These are phyloP conservation scores for Danielia reshetovae DNA, from an alignment of 805 yeast genomes.

Conservation along the genomic window DNA sequence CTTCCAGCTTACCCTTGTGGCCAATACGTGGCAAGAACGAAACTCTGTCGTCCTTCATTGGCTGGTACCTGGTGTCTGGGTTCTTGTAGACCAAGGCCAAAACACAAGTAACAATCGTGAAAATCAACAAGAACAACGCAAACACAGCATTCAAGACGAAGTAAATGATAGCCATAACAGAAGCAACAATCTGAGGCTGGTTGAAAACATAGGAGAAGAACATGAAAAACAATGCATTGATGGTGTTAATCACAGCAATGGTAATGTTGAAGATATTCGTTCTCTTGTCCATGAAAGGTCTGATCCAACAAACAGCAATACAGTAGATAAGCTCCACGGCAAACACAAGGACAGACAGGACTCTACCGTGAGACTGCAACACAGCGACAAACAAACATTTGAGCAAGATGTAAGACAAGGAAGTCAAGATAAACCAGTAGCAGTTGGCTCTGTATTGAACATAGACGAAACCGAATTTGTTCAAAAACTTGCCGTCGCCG, in stretches of 20 bases:
- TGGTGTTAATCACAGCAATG: slow-evolving; percentile 70
- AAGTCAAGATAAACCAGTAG: slow-evolving; percentile 74
- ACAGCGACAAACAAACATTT: slow-evolving; percentile 85
- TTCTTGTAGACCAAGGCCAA: slow-evolving; percentile 82
- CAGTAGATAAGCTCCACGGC: slow-evolving; percentile 71
- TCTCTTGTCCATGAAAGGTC: slow-evolving; percentile 93
- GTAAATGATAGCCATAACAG: slow-evolving; percentile 86
- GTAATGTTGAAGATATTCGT: slow-evolving; percentile 91
- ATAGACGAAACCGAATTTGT: slow-evolving; percentile 88
- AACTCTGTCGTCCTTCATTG: slow-evolving; percentile 93
- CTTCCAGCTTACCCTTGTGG: slow-evolving; percentile 23
- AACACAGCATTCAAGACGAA: slow-evolving; percentile 87
- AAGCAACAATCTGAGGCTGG: slow-evolving; percentile 84
- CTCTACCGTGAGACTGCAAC: slow-evolving; percentile 75
- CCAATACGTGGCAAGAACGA: slow-evolving; percentile 80
- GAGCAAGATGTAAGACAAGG: slow-evolving; percentile 61
- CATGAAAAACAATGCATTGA: slow-evolving; percentile 82
- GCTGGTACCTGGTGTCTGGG: slow-evolving; percentile 94
- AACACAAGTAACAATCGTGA: slow-evolving; percentile 84
- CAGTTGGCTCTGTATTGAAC: slow-evolving; percentile 86
- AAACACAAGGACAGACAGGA: slow-evolving; percentile 74
- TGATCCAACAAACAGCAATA: slow-evolving; percentile 56
- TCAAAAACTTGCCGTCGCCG: slow-evolving; percentile 77
- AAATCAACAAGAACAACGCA: slow-evolving; percentile 74
- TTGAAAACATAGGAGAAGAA: slow-evolving; percentile 82